Conservation (phyloP, 176 grass and related monocot genomes). For the Oryza meridionalis region DNA sequence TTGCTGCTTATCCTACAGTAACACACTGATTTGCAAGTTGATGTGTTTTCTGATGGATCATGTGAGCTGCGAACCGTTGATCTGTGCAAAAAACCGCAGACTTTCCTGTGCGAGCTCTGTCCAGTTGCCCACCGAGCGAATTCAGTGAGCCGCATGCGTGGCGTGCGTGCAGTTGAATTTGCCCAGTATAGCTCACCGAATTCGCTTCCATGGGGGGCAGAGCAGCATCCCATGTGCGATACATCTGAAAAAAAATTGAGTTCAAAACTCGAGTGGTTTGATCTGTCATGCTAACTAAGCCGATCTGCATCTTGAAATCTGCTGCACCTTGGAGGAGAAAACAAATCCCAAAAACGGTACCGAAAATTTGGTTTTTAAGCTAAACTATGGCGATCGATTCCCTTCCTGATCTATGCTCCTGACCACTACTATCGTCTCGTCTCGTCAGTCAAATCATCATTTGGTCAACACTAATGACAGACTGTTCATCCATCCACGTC, state of each 20-base stretch:
- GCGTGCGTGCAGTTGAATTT: neutral
- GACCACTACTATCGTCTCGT: constrained; percentile 14
- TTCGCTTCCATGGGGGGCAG: neutral
- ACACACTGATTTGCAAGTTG: no score
- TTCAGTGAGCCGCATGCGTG: neutral
- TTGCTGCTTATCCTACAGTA: neutral
- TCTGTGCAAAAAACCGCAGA: neutral
- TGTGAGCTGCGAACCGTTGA: neutral
- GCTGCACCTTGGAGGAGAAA: neutral
- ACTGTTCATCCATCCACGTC: neutral
- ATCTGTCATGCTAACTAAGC: neutral
- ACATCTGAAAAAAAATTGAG: neutral
- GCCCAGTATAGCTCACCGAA: neutral
- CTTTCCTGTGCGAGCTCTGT: neutral
- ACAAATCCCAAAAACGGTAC: constrained; percentile 14
- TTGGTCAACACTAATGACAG: constrained; percentile 42
- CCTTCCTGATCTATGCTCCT: neutral
- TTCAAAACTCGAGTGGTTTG: neutral
- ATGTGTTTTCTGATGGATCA: constrained; percentile 11
- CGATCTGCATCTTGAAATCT: constrained; percentile 34
- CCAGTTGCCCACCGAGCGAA: neutral
- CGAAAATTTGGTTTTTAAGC: neutral
- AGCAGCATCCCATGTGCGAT: neutral
- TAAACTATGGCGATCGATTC: neutral
- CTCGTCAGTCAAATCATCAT: constrained; percentile 11